Conservation (phyloP, 768 basidiomycete species). For the Agrocybe praecox region DNA sequence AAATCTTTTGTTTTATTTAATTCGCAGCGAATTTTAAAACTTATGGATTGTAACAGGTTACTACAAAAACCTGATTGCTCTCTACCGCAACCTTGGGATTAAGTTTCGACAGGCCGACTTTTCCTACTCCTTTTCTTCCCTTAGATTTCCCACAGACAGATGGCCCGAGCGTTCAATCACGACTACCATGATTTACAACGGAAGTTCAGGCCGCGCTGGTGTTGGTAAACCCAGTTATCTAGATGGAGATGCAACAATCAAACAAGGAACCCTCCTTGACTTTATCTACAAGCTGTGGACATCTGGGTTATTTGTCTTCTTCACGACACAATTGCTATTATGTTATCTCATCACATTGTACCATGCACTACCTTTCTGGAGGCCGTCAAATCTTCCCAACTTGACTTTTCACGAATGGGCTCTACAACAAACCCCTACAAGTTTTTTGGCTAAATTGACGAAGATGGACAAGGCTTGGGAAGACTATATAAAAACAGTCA, state of each 20-base stretch:
- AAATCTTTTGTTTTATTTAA: neutral
- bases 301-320: conserved; percentile 40
- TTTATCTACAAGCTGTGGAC: conserved; percentile 26
- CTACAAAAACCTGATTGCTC: conserved; percentile 67
- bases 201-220: conserved; percentile 55
- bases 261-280: neutral
- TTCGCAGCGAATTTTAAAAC: neutral
- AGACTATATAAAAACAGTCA: conserved; percentile 52
- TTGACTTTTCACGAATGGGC: conserved; percentile 57
- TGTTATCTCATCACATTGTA: conserved; percentile 48
- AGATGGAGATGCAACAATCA: conserved; percentile 4
- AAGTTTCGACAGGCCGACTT: conserved; percentile 59
- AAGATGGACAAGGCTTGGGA: conserved; percentile 55
- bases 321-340: conserved; percentile 42
- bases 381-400: conserved; percentile 24
- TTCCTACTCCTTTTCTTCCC: conserved; percentile 70
- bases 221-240: conserved; percentile 49
- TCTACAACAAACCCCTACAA: conserved; percentile 39
- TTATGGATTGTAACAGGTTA: conserved; percentile 45
- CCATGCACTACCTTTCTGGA: conserved; percentile 45
- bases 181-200: conserved; percentile 68
- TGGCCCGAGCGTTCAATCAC: conserved; percentile 29
- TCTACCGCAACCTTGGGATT: conserved; percentile 67
- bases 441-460: conserved; percentile 37
- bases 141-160: conserved; percentile 30